These are phyloP conservation scores for Cladophialophora chaetospira DNA, from an alignment of 2,329 filamentous ascomycete species.

Conservation along the genomic window DNA sequence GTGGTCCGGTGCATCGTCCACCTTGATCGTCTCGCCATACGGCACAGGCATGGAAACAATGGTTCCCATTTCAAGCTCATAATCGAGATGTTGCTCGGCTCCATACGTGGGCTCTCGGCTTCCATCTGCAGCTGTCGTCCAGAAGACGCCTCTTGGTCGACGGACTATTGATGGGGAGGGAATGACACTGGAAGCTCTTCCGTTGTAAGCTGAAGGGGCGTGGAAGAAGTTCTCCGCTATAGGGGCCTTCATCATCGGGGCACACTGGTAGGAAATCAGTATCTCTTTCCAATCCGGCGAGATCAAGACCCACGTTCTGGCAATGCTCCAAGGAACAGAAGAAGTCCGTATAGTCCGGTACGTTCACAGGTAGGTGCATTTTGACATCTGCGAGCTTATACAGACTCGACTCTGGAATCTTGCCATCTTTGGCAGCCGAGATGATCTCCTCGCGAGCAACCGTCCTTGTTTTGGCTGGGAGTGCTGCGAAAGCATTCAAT, in stretches of 20 bases:
- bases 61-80: constrained; percentile 53
- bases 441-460: constrained; percentile 16
- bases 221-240: constrained; percentile 52
- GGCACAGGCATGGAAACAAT: constrained; percentile 47
- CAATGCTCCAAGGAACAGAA: constrained; percentile 57
- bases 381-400: constrained; percentile 44
- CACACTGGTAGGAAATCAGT: constrained; percentile 10
- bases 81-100: constrained; percentile 61
- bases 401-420: constrained; percentile 17
- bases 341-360: constrained; percentile 62
- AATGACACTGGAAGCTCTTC: constrained; percentile 40
- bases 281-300: too few species aligned
- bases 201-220: constrained; percentile 57
- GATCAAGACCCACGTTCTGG: constrained; percentile 21
- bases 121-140: constrained; percentile 4
- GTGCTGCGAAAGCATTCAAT: constrained; percentile 55
- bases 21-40: constrained; percentile 42
- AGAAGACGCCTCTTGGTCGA: constrained; percentile 16
- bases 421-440: not conserved
- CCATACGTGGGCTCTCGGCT: constrained; percentile 47
- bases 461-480: constrained; percentile 38
- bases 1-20: constrained; percentile 52
- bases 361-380: constrained; percentile 58
- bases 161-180: constrained; percentile 12
- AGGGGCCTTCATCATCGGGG: constrained; percentile 38